Evolutionary conservation across 2,329 filamentous ascomycete genomes (phyloP), one percentile per base, ranked within the genome.

Genomic region (Neonectria magnoliae): DNA sequence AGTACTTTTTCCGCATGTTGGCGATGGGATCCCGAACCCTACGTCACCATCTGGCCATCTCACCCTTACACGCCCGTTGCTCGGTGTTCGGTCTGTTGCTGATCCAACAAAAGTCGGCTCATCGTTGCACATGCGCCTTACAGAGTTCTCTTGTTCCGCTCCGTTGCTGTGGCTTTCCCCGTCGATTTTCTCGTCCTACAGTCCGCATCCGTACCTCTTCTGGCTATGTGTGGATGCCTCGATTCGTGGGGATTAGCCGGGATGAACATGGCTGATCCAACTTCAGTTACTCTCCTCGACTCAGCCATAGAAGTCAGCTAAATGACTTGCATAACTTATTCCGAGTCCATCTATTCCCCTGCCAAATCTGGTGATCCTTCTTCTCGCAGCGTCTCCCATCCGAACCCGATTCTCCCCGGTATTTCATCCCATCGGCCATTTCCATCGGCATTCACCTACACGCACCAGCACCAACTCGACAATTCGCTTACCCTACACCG

Each of bases 351-450:
- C 18, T 42, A 36, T 38, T 13, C 31, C 42, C 27, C 5, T 31
- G 45, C 50, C 41, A 25, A 27, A 45, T 33, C 41, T 47, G 51
- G 22, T 57, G 54, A 56, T 58, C 44, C 52, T 53, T 20, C 60
- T 54, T 25, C 13, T 25, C 47, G 53, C 48, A 42, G 22, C 38
- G 42, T 47, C 50, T 54, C 44, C 20, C 42, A 51, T 42, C 63
- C 60, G 50, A 54, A 65, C 61, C 71, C 71, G 71, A 70, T 64
- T 72, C 66, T 67, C 68, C 63, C 71, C 71, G 71, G 55, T 27
- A 70, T 64, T 60, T 59, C 52, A 62, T 42, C 33, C 60, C 18
- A 71, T 27, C 29, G 20, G 22, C 27, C 38, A 7, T 33, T 42
- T 38, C 38, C 31, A 27, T 47, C 22, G 36, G 5, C n/a, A 38